Evolutionary conservation across 805 yeast genomes (phyloP), one percentile per base, ranked within the genome.

Genomic region (Candida namnaoensis): DNA sequence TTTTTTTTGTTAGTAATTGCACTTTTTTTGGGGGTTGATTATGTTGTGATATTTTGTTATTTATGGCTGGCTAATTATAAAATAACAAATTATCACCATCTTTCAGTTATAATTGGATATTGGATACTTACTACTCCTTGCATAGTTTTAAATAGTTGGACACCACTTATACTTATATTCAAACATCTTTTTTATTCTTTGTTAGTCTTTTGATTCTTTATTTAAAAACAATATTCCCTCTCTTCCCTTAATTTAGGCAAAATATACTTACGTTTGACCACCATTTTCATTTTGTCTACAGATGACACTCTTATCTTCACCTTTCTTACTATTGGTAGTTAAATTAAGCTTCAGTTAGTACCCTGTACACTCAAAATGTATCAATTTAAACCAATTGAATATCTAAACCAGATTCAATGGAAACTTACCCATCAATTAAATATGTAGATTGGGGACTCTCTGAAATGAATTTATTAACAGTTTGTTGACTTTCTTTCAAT

Each of bases 121-220:
- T 12, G 13, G 5, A 4, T 27, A 51, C 57, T 44, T 34, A 56
- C 60, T 14, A 67, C 57, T 23, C 59, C 61, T 44, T 72, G 78
- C 77, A 72, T 72, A 24, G 63, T 65, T 44, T 64, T 69, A 60
- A 72, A 72, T 41, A 72, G 54, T 34, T 66, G 60, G 27, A 71
- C 57, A 24, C 69, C 67, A 39, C 65, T 64, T 34, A 58, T 55
- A 32, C 57, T 60, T 38, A 72, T 56, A 44, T 68, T 69, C 42
- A 72, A 53, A 47, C 78, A 72, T 5, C 75, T 69, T 11, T 30
- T 11, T 12, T 30, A 6, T 11, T 25, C n/a, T 23, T 13, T 19
- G 40, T 44, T 28, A 41, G 38, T 36, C 37, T 28, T 25, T 5
- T n/a, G 3, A 34, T 10, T 13, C 24, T 19, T 6, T 12, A 11